Percentiles rank a stretch among this genome's conserved stretches.
These are phyloP conservation scores for Talaromyces trachyspermus DNA, from an alignment of 495 filamentous ascomycete species.

Conservation along the genomic window DNA sequence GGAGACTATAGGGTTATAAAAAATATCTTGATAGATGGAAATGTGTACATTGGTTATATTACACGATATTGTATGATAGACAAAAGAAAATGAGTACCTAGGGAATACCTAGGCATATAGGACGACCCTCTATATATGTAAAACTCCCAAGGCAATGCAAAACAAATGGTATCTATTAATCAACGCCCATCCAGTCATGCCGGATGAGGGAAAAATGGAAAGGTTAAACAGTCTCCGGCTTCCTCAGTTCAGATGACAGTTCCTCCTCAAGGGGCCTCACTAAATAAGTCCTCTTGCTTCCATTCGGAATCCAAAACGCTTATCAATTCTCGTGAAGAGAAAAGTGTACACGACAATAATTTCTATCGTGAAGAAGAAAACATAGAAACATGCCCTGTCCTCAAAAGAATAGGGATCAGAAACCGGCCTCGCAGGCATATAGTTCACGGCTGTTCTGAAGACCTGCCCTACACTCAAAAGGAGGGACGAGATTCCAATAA, in stretches of 20 bases:
- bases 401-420: conserved; percentile 60
- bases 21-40: too few relatives aligned
- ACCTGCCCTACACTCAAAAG: conserved; percentile 63
- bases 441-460: conserved; percentile 56
- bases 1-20: neutral
- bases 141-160: neutral
- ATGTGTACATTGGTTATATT: too few relatives aligned
- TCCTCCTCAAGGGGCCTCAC: neutral
- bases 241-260: neutral
- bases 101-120: too few relatives aligned
- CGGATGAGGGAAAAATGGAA: neutral
- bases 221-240: neutral
- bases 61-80: neutral
- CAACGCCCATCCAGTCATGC: neutral
- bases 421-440: conserved; percentile 41
- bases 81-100: neutral
- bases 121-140: too few relatives aligned
- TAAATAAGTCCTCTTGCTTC: conserved; percentile 11
- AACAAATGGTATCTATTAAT: too few relatives aligned
- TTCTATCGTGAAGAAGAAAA: conserved; percentile 72
- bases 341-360: conserved; percentile 58
- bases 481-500: conserved; percentile 47
- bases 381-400: conserved; percentile 65
- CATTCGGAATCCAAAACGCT: conserved; percentile 63
- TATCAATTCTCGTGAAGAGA: conserved; percentile 59